Percentiles rank a stretch among this genome's conserved stretches.
Conservation (phyloP, 1,284 basidiomycete genomes). For the Lignosus rhinocerotis region DNA sequence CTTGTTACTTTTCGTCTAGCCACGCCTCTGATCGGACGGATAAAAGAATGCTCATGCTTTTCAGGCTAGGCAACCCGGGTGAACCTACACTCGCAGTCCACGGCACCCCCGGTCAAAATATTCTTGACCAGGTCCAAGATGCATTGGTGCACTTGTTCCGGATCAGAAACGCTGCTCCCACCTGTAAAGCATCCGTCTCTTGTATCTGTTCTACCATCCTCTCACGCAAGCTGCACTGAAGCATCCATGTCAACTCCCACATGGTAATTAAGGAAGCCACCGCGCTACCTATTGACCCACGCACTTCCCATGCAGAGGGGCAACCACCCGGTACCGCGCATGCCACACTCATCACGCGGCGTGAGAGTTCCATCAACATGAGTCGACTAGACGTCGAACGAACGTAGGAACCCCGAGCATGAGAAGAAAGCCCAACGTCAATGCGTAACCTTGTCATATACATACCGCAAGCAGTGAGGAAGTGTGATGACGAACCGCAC, state of each 20-base stretch:
- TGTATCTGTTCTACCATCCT: background rate
- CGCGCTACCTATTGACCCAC: background rate
- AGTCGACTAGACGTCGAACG: background rate
- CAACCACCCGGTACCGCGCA: background rate
- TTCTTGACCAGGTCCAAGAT: no score
- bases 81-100: no score
- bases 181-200: no score
- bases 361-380: background rate
- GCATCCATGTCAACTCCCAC: background rate
- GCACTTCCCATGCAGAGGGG: background rate
- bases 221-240: background rate
- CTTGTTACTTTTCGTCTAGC: no score
- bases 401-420: no score
- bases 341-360: background rate
- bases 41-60: no score
- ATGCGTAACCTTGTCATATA: background rate
- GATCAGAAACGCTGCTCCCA: no score
- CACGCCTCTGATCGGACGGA: no score
- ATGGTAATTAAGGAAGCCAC: background rate
- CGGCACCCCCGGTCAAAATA: no score
- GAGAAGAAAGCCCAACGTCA: no score
- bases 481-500: background rate
- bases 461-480: background rate
- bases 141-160: no score
- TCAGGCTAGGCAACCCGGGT: no score